Evolutionary conservation across 164 flowering plant genomes (phyloP).

Genomic region (Nymphaea thermarum): DNA sequence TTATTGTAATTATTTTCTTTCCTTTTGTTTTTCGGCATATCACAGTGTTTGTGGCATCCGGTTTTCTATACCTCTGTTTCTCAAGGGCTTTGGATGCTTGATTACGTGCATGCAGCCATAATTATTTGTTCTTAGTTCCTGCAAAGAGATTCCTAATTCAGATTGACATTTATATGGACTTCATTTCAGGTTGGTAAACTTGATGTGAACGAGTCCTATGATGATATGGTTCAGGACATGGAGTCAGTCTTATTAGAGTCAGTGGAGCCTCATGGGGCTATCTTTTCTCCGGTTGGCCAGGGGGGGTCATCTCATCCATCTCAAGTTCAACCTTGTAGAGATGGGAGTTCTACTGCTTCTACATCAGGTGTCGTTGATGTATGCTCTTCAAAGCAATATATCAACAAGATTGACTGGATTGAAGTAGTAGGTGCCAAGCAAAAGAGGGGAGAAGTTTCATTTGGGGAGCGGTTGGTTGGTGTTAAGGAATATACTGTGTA

Average conservation of each 20-base stretch:
- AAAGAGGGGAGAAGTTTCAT: slow-evolving; percentile 75
- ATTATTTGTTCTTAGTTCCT: no score
- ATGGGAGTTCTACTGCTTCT: slow-evolving; percentile 82
- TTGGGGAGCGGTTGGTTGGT: slow-evolving; percentile 89
- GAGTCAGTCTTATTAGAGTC: slow-evolving; percentile 84
- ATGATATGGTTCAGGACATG: slow-evolving; percentile 89
- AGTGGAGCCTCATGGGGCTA: slow-evolving; percentile 36
- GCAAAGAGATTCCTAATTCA: not conserved
- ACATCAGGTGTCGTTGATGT: slow-evolving; percentile 41
- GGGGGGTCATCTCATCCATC: slow-evolving; percentile 22
- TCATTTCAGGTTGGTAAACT: slow-evolving; percentile 32
- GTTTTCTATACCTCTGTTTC: not conserved
- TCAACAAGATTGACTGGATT: slow-evolving; percentile 52
- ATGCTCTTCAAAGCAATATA: slow-evolving; percentile 14
- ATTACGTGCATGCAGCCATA: no score
- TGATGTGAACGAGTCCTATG: slow-evolving; percentile 40
- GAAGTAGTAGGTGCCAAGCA: slow-evolving; percentile 91
- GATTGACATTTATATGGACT: not conserved
- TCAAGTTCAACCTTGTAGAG: slow-evolving; percentile 36
- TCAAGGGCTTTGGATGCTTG: not conserved
- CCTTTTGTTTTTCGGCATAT: not conserved
- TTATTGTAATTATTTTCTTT: not conserved
- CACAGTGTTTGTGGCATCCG: not conserved
- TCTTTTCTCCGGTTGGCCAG: slow-evolving; percentile 22
- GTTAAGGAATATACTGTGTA: slow-evolving; percentile 89